These are phyloP conservation scores for Penicillium bialowiezense DNA, from an alignment of 495 filamentous ascomycete species.

Conservation along the genomic window DNA sequence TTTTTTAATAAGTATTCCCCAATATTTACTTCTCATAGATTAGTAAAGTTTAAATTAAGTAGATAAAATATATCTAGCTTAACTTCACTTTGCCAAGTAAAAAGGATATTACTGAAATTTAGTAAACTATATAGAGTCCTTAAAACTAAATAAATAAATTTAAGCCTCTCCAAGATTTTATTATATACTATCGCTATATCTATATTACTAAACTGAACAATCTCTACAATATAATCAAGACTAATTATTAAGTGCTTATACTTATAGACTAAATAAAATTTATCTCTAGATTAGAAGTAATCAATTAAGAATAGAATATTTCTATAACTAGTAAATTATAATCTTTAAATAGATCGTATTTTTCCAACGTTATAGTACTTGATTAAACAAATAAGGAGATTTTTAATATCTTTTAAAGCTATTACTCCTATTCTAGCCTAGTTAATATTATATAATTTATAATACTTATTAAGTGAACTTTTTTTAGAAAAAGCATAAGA, in stretches of 20 bases:
- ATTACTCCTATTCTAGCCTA: neutral
- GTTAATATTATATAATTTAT: neutral
- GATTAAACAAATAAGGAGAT: neutral
- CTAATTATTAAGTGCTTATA: slow-evolving; percentile 11
- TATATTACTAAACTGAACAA: slow-evolving; percentile 10
- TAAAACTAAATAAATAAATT: slow-evolving; percentile 6
- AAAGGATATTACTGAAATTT: slow-evolving; percentile 7
- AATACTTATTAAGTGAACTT: neutral
- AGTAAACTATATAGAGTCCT: slow-evolving; percentile 5
- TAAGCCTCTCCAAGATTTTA: slow-evolving; percentile 9
- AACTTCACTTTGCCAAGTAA: slow-evolving; percentile 4
- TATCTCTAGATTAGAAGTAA: slow-evolving; percentile 1
- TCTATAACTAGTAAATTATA: neutral
- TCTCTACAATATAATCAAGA: slow-evolving; percentile 4
- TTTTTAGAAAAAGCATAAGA: too few species aligned
- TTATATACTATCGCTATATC: slow-evolving; percentile 13
- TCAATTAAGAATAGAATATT: slow-evolving; percentile 7
- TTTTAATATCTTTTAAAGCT: neutral
- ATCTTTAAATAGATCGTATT: neutral
- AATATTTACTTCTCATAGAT: slow-evolving; percentile 11
- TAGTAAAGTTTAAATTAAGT: neutral
- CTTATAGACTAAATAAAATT: slow-evolving; percentile 9
- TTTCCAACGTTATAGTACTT: neutral
- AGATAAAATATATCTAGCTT: slow-evolving; percentile 8
- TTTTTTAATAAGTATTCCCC: slow-evolving; percentile 9